Conservation (phyloP, 345 rosid species). For the Melastoma malabathricum region DNA sequence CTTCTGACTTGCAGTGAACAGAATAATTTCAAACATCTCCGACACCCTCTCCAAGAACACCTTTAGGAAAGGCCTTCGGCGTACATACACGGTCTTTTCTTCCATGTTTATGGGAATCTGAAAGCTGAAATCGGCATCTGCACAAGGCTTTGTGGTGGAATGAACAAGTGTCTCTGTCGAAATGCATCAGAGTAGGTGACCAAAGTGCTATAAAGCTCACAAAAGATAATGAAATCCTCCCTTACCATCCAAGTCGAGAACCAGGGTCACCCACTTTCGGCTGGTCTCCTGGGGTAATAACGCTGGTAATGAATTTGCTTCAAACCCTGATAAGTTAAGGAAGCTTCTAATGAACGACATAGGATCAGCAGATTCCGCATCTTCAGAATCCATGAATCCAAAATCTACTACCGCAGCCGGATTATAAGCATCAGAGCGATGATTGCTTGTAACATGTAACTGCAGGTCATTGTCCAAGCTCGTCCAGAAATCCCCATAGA, state of each 20-base stretch:
- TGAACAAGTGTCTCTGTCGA: constrained; percentile 17
- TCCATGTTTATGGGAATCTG: constrained; percentile 9
- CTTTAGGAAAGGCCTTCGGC: constrained; percentile 15
- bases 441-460: too few species aligned
- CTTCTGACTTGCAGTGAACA: constrained; percentile 16
- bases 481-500: too few species aligned
- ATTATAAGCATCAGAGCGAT: too few species aligned
- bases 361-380: constrained; percentile 13
- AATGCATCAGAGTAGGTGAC: neutral
- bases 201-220: neutral
- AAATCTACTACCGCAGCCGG: neutral
- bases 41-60: constrained; percentile 17
- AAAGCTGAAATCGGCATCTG: constrained; percentile 14
- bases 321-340: constrained; percentile 13
- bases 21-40: constrained; percentile 16
- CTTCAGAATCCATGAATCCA: constrained; percentile 8
- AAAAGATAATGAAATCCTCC: too few species aligned
- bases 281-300: constrained; percentile 11
- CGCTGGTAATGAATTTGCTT: constrained; percentile 11
- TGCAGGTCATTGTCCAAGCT: too few species aligned
- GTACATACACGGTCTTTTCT: constrained; percentile 16
- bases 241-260: constrained; percentile 20
- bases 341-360: constrained; percentile 12
- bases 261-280: constrained; percentile 12
- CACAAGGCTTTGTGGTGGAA: constrained; percentile 11